Base-by-base conservation (phyloP, 2,329 filamentous ascomycete species). In the Hypoxylon sp. region DNA sequence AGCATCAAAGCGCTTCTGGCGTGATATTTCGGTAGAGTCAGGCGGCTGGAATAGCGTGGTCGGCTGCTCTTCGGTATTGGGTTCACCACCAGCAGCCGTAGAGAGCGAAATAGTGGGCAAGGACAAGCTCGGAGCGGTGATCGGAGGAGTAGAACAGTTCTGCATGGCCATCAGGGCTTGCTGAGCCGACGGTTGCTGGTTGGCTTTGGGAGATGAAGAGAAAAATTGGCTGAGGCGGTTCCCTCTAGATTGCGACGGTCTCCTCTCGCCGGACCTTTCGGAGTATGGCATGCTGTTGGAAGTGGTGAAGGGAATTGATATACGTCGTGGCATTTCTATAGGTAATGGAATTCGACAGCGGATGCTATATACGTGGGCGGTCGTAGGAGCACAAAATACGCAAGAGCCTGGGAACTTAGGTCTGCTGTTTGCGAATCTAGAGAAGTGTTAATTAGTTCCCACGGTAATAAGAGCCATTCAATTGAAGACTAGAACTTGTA, bases 61-160 rank as follows among this genome's bases (percentile, higher is more conserved):
- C 12, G 91, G 84, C 51, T 90, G 84, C 73, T 91, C 87, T 73
- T 97, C 91, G 78, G 88, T 90, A 77, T 89, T 87, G 58, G 79
- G 80, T 84, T 96, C 86, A 73, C 92, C 91, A 68, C 88, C 91
- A 29, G 89, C 92, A 52, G 93, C 93, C 43, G 93, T 94, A 11
- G 95, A 97, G 61, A 98, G 86, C 43, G 93, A 97, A 75, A 98
- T 97, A 57, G 91, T 95, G 39, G 95, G 95, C 74, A 97, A 83
- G 50, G 93, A 92, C 69, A 94, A 82, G 63, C 91, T 90, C 43
- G 93, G 86, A 62, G 88, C 87, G 69, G 88, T 90, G 74, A 93
- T 90, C 67, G 88, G 86, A 62, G 87, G 85, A 41, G 89, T 85
- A 54, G 87, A 83, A 54, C 81, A 76, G 65, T 80, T 80, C 77